Conservation (phyloP, 106 monocot genomes). For the Dendrobium nobile region DNA sequence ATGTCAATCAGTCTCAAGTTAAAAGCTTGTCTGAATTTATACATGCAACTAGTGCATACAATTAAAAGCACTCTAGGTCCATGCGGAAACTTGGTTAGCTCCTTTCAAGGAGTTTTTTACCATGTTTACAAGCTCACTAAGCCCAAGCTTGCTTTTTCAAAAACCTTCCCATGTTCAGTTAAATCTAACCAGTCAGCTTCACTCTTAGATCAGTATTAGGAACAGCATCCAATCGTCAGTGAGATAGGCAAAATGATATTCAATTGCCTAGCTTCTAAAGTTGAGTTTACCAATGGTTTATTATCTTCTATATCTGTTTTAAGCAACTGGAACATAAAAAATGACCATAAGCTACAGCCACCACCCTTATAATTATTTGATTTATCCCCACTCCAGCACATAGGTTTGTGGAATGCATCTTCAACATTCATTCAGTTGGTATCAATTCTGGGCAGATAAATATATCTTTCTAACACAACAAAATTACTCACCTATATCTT, state of each 20-base stretch:
- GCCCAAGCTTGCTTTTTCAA: background rate
- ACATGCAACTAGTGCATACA: background rate
- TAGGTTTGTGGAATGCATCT: background rate
- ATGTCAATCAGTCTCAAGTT: background rate
- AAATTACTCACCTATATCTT: background rate
- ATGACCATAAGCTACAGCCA: background rate
- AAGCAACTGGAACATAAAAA: background rate
- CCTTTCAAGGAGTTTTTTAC: background rate
- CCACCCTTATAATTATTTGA: background rate
- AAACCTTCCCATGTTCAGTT: background rate
- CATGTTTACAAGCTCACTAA: background rate
- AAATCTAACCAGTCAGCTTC: background rate
- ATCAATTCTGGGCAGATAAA: background rate
- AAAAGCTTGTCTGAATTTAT: background rate
- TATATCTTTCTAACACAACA: slow-evolving; percentile 2
- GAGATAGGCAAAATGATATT: background rate
- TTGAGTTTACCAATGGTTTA: slow-evolving; percentile 3
- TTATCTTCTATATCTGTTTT: background rate
- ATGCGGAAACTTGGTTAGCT: background rate
- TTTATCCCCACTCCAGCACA: background rate
- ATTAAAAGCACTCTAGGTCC: background rate
- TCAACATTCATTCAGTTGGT: background rate
- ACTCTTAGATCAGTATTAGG: background rate
- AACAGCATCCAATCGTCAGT: background rate
- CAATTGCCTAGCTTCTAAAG: background rate